phyloP scores from a whole-genome alignment of 2,329 filamentous ascomycete species.

The Pyricularia grisea region DNA sequence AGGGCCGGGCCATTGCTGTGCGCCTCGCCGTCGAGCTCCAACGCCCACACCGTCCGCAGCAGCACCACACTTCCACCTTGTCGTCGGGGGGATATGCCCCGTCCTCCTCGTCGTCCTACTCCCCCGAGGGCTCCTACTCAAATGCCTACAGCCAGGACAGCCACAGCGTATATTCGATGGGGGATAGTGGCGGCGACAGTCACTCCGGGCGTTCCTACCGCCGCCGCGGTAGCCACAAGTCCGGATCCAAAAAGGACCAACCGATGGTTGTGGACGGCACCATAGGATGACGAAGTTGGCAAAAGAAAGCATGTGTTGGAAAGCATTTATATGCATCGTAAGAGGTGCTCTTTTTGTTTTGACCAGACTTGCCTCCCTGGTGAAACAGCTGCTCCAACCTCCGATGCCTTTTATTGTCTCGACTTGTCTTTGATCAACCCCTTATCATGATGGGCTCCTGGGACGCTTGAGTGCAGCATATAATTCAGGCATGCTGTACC shows the following conservation, averaged over 20 bases:
- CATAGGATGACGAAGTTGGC: neutral
- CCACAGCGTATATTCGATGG: neutral
- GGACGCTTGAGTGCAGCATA: too few species aligned
- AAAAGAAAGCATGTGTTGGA: neutral
- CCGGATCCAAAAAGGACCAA: neutral
- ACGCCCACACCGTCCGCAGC: slow-evolving; percentile 5
- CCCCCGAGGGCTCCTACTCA: neutral
- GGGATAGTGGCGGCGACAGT: neutral
- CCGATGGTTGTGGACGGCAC: slow-evolving; percentile 9
- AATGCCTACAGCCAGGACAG: neutral
- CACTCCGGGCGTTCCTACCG: neutral
- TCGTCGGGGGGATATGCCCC: neutral
- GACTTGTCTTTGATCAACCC: too few species aligned
- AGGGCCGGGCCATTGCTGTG: neutral
- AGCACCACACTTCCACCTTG: neutral
- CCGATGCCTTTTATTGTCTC: too few species aligned
- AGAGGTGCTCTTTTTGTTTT: neutral
- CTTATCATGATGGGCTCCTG: too few species aligned
- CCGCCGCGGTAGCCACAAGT: neutral
- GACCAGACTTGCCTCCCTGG: too few species aligned
- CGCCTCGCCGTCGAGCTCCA: slow-evolving; percentile 5
- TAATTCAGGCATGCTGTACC: too few species aligned
- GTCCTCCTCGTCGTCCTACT: neutral
- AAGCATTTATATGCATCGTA: neutral
- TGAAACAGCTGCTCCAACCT: too few species aligned